Percentiles rank a stretch among this genome's conserved stretches.
Evolutionary conservation across 495 filamentous ascomycete genomes (phyloP).

Genomic region (Pyrenula aspistea): DNA sequence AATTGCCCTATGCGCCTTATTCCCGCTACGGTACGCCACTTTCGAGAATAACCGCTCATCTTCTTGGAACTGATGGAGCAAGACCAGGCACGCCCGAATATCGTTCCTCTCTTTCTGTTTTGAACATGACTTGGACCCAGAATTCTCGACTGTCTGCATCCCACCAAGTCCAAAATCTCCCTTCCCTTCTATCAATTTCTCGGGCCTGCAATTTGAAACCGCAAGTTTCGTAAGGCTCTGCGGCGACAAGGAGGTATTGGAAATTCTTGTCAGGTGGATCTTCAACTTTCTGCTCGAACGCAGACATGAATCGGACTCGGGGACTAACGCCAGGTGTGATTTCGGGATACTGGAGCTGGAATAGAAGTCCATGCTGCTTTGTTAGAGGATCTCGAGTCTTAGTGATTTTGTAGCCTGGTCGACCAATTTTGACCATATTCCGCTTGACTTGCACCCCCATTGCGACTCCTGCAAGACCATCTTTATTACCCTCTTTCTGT

Average conservation of each 20-base stretch:
- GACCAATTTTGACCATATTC: conserved; percentile 93
- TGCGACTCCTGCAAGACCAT: conserved; percentile 59
- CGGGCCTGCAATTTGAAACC: conserved; percentile 91
- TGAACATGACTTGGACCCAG: conserved; percentile 98
- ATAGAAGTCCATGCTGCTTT: conserved; percentile 77
- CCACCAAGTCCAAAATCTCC: conserved; percentile 86
- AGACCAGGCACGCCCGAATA: conserved; percentile 89
- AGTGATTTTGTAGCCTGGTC: conserved; percentile 96
- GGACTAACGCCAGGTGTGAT: conserved; percentile 65
- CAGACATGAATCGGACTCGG: conserved; percentile 91
- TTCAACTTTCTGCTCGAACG: conserved; percentile 91
- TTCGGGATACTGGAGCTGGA: conserved; percentile 93
- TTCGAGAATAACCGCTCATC: conserved; percentile 5
- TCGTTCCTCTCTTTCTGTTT: conserved; percentile 94
- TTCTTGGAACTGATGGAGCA: conserved; percentile 35
- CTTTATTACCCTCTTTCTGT: conserved; percentile 70
- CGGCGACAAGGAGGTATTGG: conserved; percentile 91
- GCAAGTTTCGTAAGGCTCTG: conserved; percentile 96
- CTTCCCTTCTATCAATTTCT: conserved; percentile 84
- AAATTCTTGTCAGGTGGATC: conserved; percentile 86
- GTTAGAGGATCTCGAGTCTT: conserved; percentile 88
- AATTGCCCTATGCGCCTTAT: too few relatives aligned
- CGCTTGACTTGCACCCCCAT: conserved; percentile 72
- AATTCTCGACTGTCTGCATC: conserved; percentile 96
- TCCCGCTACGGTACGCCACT: too few relatives aligned